phyloP scores from a whole-genome alignment of 2,329 filamentous ascomycete genomes.

The Fusarium albosuccineum region DNA sequence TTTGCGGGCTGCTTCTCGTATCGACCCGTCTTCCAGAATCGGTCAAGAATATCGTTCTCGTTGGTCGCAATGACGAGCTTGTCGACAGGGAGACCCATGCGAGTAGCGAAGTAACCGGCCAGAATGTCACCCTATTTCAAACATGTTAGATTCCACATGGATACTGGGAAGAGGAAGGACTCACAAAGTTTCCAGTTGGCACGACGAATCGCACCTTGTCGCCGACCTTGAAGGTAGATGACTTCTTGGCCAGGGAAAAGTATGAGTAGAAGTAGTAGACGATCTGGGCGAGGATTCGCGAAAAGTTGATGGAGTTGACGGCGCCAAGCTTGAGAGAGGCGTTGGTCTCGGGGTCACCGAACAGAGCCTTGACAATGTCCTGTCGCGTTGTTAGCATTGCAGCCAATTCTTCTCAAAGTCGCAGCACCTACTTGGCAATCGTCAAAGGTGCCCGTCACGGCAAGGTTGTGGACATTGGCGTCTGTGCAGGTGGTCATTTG shows the following conservation, averaged over 20 bases:
- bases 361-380: slow-evolving; percentile 88
- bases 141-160: background rate
- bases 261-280: slow-evolving; percentile 98
- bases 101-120: slow-evolving; percentile 90
- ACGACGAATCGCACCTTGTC: slow-evolving; percentile 87
- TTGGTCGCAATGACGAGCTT: slow-evolving; percentile 96
- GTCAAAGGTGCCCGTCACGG: slow-evolving; percentile 92
- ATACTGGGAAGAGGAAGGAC: no score
- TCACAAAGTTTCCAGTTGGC: slow-evolving; percentile 91
- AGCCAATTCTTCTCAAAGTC: background rate
- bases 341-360: slow-evolving; percentile 88
- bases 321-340: slow-evolving; percentile 85
- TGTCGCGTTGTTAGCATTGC: slow-evolving; percentile 1
- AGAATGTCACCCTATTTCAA: slow-evolving; percentile 76
- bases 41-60: slow-evolving; percentile 95
- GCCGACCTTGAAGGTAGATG: slow-evolving; percentile 70
- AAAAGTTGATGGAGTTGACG: slow-evolving; percentile 98
- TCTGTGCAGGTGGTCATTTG: slow-evolving; percentile 98
- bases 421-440: slow-evolving; percentile 80
- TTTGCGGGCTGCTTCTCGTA: slow-evolving; percentile 87
- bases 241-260: slow-evolving; percentile 78
- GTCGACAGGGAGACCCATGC: slow-evolving; percentile 89
- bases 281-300: slow-evolving; percentile 94
- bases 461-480: slow-evolving; percentile 91
- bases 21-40: slow-evolving; percentile 90